A percentile compares a stretch with the other conserved stretches of the same genome.
Evolutionary conservation across 2,329 filamentous ascomycete genomes (phyloP).

Genomic region (Paecilomyces variotii): DNA sequence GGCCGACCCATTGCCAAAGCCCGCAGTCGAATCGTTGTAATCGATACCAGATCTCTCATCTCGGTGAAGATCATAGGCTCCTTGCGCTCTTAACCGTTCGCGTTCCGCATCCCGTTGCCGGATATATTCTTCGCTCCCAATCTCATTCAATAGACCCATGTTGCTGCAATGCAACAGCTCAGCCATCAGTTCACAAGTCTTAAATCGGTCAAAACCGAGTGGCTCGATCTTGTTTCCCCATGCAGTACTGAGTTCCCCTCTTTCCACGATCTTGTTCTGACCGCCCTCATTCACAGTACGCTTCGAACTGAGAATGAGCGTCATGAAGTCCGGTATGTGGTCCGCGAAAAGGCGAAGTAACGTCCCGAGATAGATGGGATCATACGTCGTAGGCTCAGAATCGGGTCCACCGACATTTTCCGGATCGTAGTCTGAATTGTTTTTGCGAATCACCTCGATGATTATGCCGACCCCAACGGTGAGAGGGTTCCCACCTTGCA

Average conservation of each 20-base stretch:
- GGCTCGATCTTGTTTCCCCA: slow-evolving; percentile 90
- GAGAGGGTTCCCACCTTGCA: slow-evolving; percentile 83
- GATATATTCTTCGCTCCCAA: slow-evolving; percentile 81
- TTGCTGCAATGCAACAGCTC: slow-evolving; percentile 97
- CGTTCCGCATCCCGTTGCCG: slow-evolving; percentile 71
- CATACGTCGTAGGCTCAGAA: slow-evolving; percentile 69
- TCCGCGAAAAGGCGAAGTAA: slow-evolving; percentile 81
- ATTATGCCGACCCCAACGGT: slow-evolving; percentile 96
- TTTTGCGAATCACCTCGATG: slow-evolving; percentile 97
- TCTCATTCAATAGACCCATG: slow-evolving; percentile 91
- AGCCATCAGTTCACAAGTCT: slow-evolving; percentile 98
- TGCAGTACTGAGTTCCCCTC: slow-evolving; percentile 70
- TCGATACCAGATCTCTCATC: slow-evolving; percentile 50
- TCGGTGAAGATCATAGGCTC: slow-evolving; percentile 51
- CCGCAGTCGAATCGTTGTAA: slow-evolving; percentile 39
- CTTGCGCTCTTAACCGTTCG: slow-evolving; percentile 68
- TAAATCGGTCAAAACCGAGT: slow-evolving; percentile 94
- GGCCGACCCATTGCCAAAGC: slow-evolving; percentile 35
- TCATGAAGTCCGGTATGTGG: slow-evolving; percentile 91
- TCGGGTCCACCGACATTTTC: slow-evolving; percentile 78
- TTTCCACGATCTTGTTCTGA: slow-evolving; percentile 54
- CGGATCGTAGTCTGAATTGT: slow-evolving; percentile 97
- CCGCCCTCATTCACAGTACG: slow-evolving; percentile 51
- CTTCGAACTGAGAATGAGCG: slow-evolving; percentile 68
- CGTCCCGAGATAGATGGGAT: slow-evolving; percentile 92